Base-by-base conservation (phyloP, 441 rosid species). In the Syzygium malaccense region DNA sequence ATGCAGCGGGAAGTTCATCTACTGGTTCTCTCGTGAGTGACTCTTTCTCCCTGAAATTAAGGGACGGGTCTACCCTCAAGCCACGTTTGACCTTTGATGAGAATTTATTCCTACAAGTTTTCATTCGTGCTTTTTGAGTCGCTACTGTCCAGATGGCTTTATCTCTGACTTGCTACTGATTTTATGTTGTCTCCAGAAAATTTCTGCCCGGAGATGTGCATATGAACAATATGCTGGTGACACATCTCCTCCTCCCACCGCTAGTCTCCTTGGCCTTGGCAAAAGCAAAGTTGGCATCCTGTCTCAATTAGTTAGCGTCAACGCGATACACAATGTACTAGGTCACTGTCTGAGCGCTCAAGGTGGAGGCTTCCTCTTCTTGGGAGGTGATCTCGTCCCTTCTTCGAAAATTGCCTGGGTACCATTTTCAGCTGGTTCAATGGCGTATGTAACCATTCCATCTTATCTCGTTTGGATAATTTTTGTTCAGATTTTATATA, bases 1-100 rank as follows among this genome's bases (percentile, higher is more conserved):
- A 95, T 87, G 94, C 94, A 19, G 97, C 94, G 88, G 89, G 89
- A 20, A 93, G 92, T 20, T 93, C 95, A 68, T 94, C 94, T 10
- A 18, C 89, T 58, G 96, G 97, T 64, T 92, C 89, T 53, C 90
- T 95, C 17, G 94, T 95, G 85, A 60, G 48, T 1, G 96, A 95
- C 87, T 84, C 68, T 90, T 91, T 93, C 89, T 89, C 92, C 60
- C 88, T 96, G 20, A 91, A 78, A 66, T 92, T 96, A 33, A 91
- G 89, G 53, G 94, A 94, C 88, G 94, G 97, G 78, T 88, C 98
- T 85, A 49, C 53, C 45, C 68, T 93, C 55, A 57, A n/a, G 60
- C 94, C 95, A 3, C 86, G 45, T 8, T 87, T 96, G 91, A 91
- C 93, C 88, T 96, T 97, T 85, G 98, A 98, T 97, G 92, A 80